Evolutionary conservation across 2,329 filamentous ascomycete species (phyloP).

Genomic region (Pezicula rhizophila): DNA sequence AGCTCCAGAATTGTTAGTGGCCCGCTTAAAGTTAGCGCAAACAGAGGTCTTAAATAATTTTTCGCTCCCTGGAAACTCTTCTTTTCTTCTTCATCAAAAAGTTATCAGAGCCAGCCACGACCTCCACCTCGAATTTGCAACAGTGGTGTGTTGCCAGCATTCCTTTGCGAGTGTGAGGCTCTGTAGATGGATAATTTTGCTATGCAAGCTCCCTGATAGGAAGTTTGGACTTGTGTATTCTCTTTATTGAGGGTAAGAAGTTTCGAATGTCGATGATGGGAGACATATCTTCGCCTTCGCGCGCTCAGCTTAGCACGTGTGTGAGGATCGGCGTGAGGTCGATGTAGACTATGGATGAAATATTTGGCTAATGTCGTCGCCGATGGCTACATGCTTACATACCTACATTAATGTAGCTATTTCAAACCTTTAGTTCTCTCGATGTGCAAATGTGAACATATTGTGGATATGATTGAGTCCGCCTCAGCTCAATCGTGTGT

Average conservation of each 20-base stretch:
- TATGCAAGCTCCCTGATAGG: slow-evolving; percentile 50
- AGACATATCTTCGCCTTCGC: slow-evolving; percentile 38
- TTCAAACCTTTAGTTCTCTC: too few relatives aligned
- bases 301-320: neutral
- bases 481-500: too few relatives aligned
- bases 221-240: slow-evolving; percentile 64
- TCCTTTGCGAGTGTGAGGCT: slow-evolving; percentile 47
- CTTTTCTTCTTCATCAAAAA: slow-evolving; percentile 53
- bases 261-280: slow-evolving; percentile 67
- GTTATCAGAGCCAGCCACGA: slow-evolving; percentile 63
- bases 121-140: slow-evolving; percentile 50
- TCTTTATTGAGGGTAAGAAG: slow-evolving; percentile 68
- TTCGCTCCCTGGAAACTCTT: slow-evolving; percentile 6
- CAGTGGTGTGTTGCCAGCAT: slow-evolving; percentile 66
- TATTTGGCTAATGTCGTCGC: too few relatives aligned
- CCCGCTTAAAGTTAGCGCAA: neutral
- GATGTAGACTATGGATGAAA: too few relatives aligned
- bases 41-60: slow-evolving; percentile 9
- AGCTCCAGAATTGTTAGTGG: neutral
- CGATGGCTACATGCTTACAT: too few relatives aligned
- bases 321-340: too few relatives aligned
- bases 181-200: slow-evolving; percentile 51
- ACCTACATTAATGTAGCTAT: too few relatives aligned
- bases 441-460: too few relatives aligned
- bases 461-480: too few relatives aligned